Evolutionary conservation across 148 eudicot genomes (phyloP), one percentile per base, ranked within the genome.

Genomic region (Bassia scoparia): DNA sequence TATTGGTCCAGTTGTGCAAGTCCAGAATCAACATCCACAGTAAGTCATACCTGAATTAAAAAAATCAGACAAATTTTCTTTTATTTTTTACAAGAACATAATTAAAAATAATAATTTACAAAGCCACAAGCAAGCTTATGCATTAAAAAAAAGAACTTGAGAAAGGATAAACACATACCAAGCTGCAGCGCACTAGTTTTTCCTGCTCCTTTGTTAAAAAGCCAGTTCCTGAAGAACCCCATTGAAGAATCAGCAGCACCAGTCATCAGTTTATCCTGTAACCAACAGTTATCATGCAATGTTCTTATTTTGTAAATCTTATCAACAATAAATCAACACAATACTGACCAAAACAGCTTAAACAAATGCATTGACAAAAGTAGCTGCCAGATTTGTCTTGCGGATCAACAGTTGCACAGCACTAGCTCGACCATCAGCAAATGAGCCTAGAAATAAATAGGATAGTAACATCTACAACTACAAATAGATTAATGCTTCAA

Each of bases 181-280:
- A 79, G 83, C 99, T 53, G 99, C 99, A 46, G 96, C 96, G 97
- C 99, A 85, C 96, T 95, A 80, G 89, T 80, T 85, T 92, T 95
- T 31, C 97, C 97, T 95, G 96, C 71, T 95, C 99, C 82, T 92
- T 95, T 88, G 79, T 95, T 95, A 74, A 88, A 95, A 69, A 95
- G 94, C 99, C 99, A 95, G 86, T 87, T 53, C 90, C 89, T 11
- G 93, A 86, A 65, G 97, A 81, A 62, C 90, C 81, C 54, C 91
- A 83, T 84, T 56, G 97, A 77, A 54, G 94, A 73, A 62, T 92
- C 99, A 14, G 94, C 69, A 66, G 93, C 77, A 69, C 75, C 85
- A 48, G 96, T 92, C 99, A 95, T 95, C 46, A 95, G 81, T 78
- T 88, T 95, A 77, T 95, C 99, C 99, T 95, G 84, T 58, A 86